Conservation (phyloP, 331 rosid genomes). For the Malus hybrid region DNA sequence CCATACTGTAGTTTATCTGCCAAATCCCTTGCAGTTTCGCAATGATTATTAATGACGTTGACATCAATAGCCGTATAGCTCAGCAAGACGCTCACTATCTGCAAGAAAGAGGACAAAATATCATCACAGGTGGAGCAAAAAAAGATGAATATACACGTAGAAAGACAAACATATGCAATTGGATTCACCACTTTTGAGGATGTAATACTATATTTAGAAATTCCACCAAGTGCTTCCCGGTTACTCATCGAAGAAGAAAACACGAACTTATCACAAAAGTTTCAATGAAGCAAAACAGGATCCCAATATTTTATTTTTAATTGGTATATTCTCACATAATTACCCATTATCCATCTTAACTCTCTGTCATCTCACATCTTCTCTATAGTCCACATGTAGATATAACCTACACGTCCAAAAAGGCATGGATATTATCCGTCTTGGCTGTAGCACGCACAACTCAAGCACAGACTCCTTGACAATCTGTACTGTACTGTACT, state of each 20-base stretch:
- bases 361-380: no score
- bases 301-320: neutral
- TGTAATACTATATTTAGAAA: neutral
- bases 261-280: neutral
- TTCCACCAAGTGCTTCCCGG: neutral
- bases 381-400: no score
- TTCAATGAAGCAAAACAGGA: neutral
- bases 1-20: conserved; percentile 79
- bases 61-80: conserved; percentile 52
- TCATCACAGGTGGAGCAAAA: conserved; percentile 4
- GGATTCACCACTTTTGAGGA: neutral
- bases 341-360: no score
- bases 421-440: no score
- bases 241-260: neutral
- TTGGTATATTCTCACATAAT: neutral
- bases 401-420: no score
- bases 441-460: no score
- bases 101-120: conserved; percentile 18
- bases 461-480: neutral
- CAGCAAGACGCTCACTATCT: conserved; percentile 65
- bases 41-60: conserved; percentile 69
- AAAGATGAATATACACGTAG: neutral
- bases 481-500: neutral
- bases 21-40: conserved; percentile 89
- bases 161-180: neutral